Evolutionary conservation across 768 basidiomycete species (phyloP).

Genomic region (Lactarius akahatsu): DNA sequence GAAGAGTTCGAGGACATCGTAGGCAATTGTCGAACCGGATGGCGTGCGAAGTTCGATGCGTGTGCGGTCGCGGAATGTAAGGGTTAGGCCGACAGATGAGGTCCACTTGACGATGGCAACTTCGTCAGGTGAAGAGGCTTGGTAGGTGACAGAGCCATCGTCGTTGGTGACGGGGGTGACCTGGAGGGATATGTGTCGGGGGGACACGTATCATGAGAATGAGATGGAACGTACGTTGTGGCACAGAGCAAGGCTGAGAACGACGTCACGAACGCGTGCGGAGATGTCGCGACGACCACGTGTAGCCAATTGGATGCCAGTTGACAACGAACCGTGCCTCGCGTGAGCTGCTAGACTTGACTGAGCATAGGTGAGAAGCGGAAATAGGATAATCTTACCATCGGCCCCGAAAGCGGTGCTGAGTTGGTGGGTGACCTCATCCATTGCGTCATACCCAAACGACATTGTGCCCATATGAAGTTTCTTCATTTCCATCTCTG

Average conservation of each 20-base stretch:
- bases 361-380: not conserved
- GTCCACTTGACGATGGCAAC: slow-evolving; percentile 99
- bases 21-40: slow-evolving; percentile 58
- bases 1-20: slow-evolving; percentile 91
- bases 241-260: slow-evolving; percentile 89
- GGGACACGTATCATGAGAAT: not conserved
- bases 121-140: slow-evolving; percentile 98
- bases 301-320: slow-evolving; percentile 79
- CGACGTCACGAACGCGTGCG: slow-evolving; percentile 87
- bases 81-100: slow-evolving; percentile 87
- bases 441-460: slow-evolving; percentile 97
- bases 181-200: slow-evolving; percentile 41
- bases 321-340: slow-evolving; percentile 58
- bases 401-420: slow-evolving; percentile 75
- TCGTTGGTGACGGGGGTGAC: slow-evolving; percentile 95
- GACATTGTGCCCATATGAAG: slow-evolving; percentile 99
- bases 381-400: slow-evolving; percentile 42
- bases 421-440: slow-evolving; percentile 94
- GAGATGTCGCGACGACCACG: slow-evolving; percentile 94
- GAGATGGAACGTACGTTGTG: slow-evolving; percentile 72
- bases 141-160: slow-evolving; percentile 92
- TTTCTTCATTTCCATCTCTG: slow-evolving; percentile 99
- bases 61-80: slow-evolving; percentile 86
- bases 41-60: slow-evolving; percentile 83
- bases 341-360: slow-evolving; percentile 37